Evolutionary conservation across 441 rosid genomes (phyloP).

Genomic region (Cnidoscolus chayamansa): DNA sequence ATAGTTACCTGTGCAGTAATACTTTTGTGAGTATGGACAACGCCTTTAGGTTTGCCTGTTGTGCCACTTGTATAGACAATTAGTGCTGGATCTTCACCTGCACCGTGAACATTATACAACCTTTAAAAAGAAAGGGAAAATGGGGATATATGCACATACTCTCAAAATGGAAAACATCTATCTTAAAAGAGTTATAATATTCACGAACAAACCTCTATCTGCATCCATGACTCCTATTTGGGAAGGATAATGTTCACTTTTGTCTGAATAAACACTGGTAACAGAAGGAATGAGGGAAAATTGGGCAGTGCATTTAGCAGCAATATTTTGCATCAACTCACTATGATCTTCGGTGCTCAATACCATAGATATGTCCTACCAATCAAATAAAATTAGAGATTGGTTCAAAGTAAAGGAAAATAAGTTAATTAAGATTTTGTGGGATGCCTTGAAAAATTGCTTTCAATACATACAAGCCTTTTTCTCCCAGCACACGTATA

Average conservation of each 20-base stretch:
- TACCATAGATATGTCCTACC: constrained; percentile 70
- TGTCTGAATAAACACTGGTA: constrained; percentile 35
- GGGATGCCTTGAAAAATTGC: constrained; percentile 6
- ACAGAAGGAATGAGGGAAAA: constrained; percentile 72
- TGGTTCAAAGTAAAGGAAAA: constrained; percentile 5
- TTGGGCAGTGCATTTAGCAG: constrained; percentile 60
- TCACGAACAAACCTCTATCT: constrained; percentile 40
- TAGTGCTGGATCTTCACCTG: constrained; percentile 84
- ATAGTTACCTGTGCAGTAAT: constrained; percentile 70
- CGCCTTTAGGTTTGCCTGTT: constrained; percentile 98
- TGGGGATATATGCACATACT: background rate
- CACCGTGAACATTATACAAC: constrained; percentile 19
- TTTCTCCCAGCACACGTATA: background rate
- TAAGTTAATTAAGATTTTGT: background rate
- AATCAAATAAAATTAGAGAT: constrained; percentile 22
- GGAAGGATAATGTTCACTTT: constrained; percentile 31
- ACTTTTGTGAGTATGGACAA: constrained; percentile 87
- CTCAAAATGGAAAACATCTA: constrained; percentile 21
- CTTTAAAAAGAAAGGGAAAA: background rate
- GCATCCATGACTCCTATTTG: constrained; percentile 34
- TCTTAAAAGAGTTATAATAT: constrained; percentile 21
- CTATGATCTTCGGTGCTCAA: constrained; percentile 73
- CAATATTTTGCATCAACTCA: constrained; percentile 61
- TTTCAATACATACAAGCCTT: background rate
- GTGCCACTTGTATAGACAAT: constrained; percentile 96